Evolutionary conservation across 768 basidiomycete genomes (phyloP), one percentile per base, ranked within the genome.

Genomic region (Podaxis rugospora): DNA sequence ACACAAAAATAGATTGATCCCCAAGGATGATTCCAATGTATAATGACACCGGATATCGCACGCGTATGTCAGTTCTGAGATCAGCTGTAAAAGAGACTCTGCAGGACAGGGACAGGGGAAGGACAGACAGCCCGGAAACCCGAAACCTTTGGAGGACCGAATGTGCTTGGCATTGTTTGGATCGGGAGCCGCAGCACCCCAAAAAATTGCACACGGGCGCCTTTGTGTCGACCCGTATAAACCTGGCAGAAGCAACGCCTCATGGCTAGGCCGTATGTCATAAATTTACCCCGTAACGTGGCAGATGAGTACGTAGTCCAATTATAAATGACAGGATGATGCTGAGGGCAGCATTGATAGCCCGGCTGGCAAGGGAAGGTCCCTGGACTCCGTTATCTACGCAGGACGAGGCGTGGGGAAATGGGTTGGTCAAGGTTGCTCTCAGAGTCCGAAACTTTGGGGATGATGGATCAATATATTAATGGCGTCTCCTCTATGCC

Each of bases 401-500:
- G 55, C 55, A 55, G n/a, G 55, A 18, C 21, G 37, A 14, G 39
- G 57, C 57, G 57, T 59, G 57, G 57, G 50, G 5, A 51, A 25
- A 37, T 44, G 42, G n/a, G 42, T 32, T 32, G 32, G 32, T 32
- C 1, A 9, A 32, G 32, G 7, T 7, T 32, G 32, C 32, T 42
- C 40, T 18, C 32, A 23, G 46, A 35, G 49, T 11, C 28, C 39
- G 40, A 60, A 60, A 53, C 39, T 60, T 60, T 60, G 59, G 59
- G 59, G 59, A 53, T 60, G 40, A 47, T 47, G 39, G 39, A 59
- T 51, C 49, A 58, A 39, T 51, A 51, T 49, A 39, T 40, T 23
- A 25, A 21, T 47, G 40, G 35, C 51, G 46, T 53, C 51, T 11
- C 32, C 37, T 35, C 47, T 13, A 10, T 37, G 23, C 25, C 13